Base-by-base conservation (phyloP, 768 basidiomycete species). In the Gyrodon lividus region DNA sequence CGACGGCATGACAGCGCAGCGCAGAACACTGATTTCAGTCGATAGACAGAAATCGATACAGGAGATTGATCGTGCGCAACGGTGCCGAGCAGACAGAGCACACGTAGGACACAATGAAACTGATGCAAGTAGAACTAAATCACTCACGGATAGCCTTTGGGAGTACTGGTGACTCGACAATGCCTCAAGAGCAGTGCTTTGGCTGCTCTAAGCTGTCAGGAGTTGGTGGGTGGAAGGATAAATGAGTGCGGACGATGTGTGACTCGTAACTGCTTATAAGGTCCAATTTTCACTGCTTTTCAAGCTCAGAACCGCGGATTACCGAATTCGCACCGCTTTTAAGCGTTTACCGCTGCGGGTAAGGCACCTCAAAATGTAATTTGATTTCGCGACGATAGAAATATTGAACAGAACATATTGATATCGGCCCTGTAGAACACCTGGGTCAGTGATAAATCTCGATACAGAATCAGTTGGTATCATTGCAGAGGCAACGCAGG, bases 301-400 rank as follows among this genome's bases (percentile, higher is more conserved):
- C 69, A 70, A 69, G 52, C 67, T 69, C 69, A 70, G 67, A 67
- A 59, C 68, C 54, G 58, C 56, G 46, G 42, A 55, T 62, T 59
- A 45, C 64, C 56, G 56, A 53, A 39, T 23, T 24, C 5, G 46
- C 56, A 66, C 58, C 35, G 61, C 68, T 60, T 50, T 34, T 37
- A 47, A 38, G 35, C 49, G 50, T 13, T 20, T 17, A n/a, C 20
- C 48, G 4, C 50, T 43, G 43, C 44, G n/a, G n/a, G n/a, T 13
- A 53, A 40, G 54, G 40, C 45, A 57, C 46, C 26, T 4, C 10
- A 24, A 14, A 10, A 41, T 41, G 6, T 24, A 16, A n/a, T 12
- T 9, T 44, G 14, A 17, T 47, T 43, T 38, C 2, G n/a, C n/a
- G 6, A 17, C 41, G 12, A 10, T 12, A 40, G n/a, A n/a, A n/a